A percentile compares a stretch with the other conserved stretches of the same genome.
Conservation (phyloP, 164 flowering plant genomes). For the Piper betle region DNA sequence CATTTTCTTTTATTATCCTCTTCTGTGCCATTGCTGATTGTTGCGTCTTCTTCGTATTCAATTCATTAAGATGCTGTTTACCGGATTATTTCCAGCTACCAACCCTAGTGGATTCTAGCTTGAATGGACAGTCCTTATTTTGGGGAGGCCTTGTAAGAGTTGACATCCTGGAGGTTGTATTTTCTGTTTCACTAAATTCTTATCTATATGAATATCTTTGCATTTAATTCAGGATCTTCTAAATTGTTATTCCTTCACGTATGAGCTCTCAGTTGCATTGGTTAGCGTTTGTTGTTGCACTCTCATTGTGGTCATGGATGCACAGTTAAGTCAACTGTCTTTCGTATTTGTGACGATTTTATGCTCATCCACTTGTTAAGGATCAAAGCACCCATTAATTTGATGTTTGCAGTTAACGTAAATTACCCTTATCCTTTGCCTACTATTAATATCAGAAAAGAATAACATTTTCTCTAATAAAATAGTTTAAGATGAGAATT, state of each 20-base stretch:
- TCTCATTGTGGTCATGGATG: too few species aligned
- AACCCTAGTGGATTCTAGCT: slow-evolving; percentile 19
- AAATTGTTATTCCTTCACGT: background rate
- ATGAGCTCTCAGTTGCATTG: too few species aligned
- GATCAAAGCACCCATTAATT: too few species aligned
- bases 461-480: too few species aligned
- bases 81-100: background rate
- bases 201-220: background rate
- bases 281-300: too few species aligned
- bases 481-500: too few species aligned
- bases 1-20: slow-evolving; percentile 50
- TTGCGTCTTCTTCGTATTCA: background rate
- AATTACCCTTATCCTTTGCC: too few species aligned
- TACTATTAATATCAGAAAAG: too few species aligned
- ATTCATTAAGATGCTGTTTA: background rate
- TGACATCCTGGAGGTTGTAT: slow-evolving; percentile 63
- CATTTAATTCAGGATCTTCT: background rate
- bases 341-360: too few species aligned
- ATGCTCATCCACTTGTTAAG: too few species aligned
- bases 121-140: slow-evolving; percentile 69
- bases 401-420: too few species aligned
- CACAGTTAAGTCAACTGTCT: too few species aligned
- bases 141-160: slow-evolving; percentile 97
- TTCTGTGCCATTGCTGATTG: background rate
- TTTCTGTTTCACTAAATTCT: background rate